phyloP scores from a whole-genome alignment of 495 filamentous ascomycete genomes.

The Chaetomium fimeti region DNA sequence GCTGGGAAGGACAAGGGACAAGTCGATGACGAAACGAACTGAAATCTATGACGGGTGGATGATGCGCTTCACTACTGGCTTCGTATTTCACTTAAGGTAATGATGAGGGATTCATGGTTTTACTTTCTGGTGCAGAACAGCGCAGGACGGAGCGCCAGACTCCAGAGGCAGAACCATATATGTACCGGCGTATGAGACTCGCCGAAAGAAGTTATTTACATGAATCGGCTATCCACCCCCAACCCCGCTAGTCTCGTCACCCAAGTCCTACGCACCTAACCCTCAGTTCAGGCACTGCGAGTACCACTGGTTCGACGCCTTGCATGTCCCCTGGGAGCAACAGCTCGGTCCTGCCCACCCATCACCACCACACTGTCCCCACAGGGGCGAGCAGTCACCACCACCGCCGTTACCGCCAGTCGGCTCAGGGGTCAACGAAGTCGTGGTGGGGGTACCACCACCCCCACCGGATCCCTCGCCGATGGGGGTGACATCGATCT shows the following conservation, averaged over 20 bases:
- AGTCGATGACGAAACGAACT: background rate
- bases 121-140: too few species aligned
- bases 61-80: too few species aligned
- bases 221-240: too few species aligned
- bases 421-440: conserved; percentile 15
- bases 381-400: conserved; percentile 30
- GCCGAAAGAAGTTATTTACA: too few species aligned
- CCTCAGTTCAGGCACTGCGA: conserved; percentile 38
- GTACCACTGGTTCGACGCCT: conserved; percentile 33
- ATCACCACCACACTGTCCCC: conserved; percentile 37
- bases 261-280: too few species aligned
- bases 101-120: too few species aligned
- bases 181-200: too few species aligned
- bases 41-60: too few species aligned
- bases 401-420: conserved; percentile 25
- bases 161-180: too few species aligned
- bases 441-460: conserved; percentile 19
- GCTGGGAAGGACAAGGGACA: background rate
- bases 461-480: conserved; percentile 22
- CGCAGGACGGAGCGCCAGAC: too few species aligned
- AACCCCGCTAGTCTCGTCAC: too few species aligned
- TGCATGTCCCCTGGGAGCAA: conserved; percentile 34
- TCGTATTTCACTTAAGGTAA: too few species aligned
- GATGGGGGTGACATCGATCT: conserved; percentile 12
- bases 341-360: conserved; percentile 34